Base-by-base conservation (phyloP, 202 grass and related monocot species). In the Bolboschoenoplectus hybrid region DNA sequence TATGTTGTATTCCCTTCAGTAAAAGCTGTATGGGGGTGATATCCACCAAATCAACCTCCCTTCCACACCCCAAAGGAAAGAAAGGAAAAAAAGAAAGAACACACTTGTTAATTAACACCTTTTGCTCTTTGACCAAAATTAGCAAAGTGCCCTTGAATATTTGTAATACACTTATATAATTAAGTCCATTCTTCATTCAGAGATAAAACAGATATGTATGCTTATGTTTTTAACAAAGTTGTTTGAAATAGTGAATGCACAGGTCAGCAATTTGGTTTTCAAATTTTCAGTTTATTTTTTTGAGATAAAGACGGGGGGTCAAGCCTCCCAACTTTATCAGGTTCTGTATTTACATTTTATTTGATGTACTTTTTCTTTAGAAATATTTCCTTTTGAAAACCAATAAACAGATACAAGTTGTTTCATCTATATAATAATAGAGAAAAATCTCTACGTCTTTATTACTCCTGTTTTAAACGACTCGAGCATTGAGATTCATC, bases 1-100 rank as follows among this genome's bases (percentile, higher is more conserved):
- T 98, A 91, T 55, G 85, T 67, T 86, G 39, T 87, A 66, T 10
- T 74, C 44, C 44, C 56, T 74, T 43, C 63, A 80, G 43, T 82
- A 17, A 70, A 86, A 87, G 17, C 79, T 66, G 38, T 77, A 14
- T 76, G 57, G 50, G 50, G 20, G 39, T 57, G 52, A 2, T 44
- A 19, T 12, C 16, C 70, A 70, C 55, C 77, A 78, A 67, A 56
- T 68, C 80, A 12, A 2, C 71, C 2, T 55, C 81, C 63, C 52
- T 61, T 58, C 77, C 14, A 40, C 5, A 8, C 36, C 36, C 26
- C 35, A 39, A 50, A 82, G 45, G 69, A 63, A 39, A 26, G 17
- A 9, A 65, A 82, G 20, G 13, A 68, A 12, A 17, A 82, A 51
- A 81, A 80, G 46, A 50, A 67, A 84, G 85, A 3, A 66, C 11